Percentiles rank a stretch among this genome's conserved stretches.
Evolutionary conservation across 495 filamentous ascomycete genomes (phyloP).

Genomic region (Thermochaetoides thermophila): DNA sequence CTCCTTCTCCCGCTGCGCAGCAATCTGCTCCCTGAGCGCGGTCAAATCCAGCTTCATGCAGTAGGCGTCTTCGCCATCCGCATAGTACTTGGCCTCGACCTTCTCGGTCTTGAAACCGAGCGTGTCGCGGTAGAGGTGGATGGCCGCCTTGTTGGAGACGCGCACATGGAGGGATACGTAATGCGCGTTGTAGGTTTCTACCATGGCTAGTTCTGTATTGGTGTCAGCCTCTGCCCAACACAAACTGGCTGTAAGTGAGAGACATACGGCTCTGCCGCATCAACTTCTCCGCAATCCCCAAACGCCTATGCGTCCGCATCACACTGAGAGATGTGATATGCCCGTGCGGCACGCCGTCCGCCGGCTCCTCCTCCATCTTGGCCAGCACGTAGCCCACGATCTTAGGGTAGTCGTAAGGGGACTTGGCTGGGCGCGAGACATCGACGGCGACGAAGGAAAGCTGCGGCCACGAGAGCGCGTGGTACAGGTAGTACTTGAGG

Average conservation of each 20-base stretch:
- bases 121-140: slow-evolving; percentile 84
- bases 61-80: slow-evolving; percentile 92
- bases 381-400: slow-evolving; percentile 98
- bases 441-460: slow-evolving; percentile 94
- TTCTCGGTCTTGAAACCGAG: slow-evolving; percentile 84
- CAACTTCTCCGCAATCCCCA: slow-evolving; percentile 90
- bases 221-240: background rate
- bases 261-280: slow-evolving; percentile 90
- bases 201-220: slow-evolving; percentile 76
- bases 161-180: slow-evolving; percentile 95
- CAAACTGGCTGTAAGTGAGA: background rate
- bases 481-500: slow-evolving; percentile 99
- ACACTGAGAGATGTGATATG: slow-evolving; percentile 93
- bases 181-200: slow-evolving; percentile 75
- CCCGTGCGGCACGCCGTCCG: slow-evolving; percentile 81
- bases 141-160: slow-evolving; percentile 77
- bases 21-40: slow-evolving; percentile 38
- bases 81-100: slow-evolving; percentile 89
- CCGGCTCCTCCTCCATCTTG: slow-evolving; percentile 98
- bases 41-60: slow-evolving; percentile 79
- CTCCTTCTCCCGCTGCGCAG: slow-evolving; percentile 21
- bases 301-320: slow-evolving; percentile 82
- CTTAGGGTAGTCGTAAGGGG: slow-evolving; percentile 80
- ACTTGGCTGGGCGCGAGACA: slow-evolving; percentile 56
- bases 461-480: slow-evolving; percentile 94